phyloP scores from a whole-genome alignment of 164 flowering plant species.

The Stephania cephalantha region DNA sequence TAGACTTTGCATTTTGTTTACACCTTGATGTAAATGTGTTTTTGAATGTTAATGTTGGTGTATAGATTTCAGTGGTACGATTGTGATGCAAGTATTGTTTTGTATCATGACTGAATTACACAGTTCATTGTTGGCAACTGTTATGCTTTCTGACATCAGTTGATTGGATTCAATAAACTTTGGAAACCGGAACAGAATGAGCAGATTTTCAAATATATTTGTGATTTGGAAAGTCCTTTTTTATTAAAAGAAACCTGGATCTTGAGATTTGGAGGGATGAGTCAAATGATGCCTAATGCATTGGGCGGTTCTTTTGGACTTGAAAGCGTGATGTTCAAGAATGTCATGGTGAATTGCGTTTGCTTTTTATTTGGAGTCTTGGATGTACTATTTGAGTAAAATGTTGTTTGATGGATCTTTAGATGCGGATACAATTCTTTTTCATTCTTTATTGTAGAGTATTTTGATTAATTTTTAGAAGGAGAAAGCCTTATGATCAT shows the following conservation, averaged over 20 bases:
- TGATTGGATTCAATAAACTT: neutral
- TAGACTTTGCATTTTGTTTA: neutral
- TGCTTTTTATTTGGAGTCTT: neutral
- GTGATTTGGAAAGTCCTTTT: neutral
- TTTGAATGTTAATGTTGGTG: neutral
- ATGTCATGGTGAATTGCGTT: neutral
- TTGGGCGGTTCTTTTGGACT: neutral
- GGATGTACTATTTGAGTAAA: neutral
- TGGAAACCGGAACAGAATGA: neutral
- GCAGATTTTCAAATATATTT: neutral
- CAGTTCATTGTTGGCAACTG: neutral
- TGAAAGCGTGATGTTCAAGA: neutral
- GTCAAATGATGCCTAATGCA: neutral
- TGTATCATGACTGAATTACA: neutral
- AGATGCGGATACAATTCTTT: no score
- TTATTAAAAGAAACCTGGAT: neutral
- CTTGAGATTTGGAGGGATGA: neutral
- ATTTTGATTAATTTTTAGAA: no score
- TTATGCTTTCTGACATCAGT: neutral
- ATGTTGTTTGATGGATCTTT: neutral
- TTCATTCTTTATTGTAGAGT: no score
- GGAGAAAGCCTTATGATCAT: neutral
- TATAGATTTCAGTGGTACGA: neutral
- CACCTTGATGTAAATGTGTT: neutral
- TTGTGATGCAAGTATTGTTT: neutral